These are phyloP conservation scores for Chimonanthus salicifolius DNA, from an alignment of 164 flowering plant species.

Conservation along the genomic window DNA sequence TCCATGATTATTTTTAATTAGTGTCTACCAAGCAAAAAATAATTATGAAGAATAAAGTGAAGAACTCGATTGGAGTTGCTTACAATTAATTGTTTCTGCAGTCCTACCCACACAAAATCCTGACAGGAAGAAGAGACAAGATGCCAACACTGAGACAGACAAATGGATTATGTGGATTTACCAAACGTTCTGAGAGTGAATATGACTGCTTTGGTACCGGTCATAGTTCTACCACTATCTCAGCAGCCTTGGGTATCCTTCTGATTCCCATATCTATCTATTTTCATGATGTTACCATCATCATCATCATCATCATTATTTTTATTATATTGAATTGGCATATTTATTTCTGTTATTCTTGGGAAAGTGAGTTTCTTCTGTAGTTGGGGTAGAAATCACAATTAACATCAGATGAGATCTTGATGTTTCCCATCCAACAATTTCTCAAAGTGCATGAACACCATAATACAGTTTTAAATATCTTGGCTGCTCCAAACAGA, in stretches of 20 bases:
- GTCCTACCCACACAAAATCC: slow-evolving; percentile 93
- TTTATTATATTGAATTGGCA: not conserved
- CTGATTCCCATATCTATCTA: slow-evolving; percentile 2
- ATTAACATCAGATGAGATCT: not conserved
- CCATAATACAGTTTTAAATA: not conserved
- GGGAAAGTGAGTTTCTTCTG: not conserved
- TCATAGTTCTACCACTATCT: slow-evolving; percentile 92
- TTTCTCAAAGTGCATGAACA: not conserved
- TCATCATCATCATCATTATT: not conserved
- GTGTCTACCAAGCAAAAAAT: not conserved
- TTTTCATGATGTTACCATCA: not conserved
- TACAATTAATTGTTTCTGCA: slow-evolving; percentile 22
- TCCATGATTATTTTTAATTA: not conserved
- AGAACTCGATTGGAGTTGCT: slow-evolving; percentile 1
- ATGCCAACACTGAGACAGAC: slow-evolving; percentile 88
- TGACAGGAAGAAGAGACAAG: slow-evolving; percentile 84
- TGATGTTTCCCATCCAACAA: not conserved
- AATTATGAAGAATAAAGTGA: not conserved
- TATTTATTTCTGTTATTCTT: not conserved
- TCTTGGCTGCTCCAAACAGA: not conserved
- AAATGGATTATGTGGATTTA: slow-evolving; percentile 85
- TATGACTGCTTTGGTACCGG: slow-evolving; percentile 91
- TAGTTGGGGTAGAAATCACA: not conserved
- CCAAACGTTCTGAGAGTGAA: slow-evolving; percentile 90
- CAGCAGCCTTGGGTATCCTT: slow-evolving; percentile 80